A percentile compares a stretch with the other conserved stretches of the same genome.
Evolutionary conservation across 345 rosid species (phyloP).

Genomic region (Aurinia saxatilis): DNA sequence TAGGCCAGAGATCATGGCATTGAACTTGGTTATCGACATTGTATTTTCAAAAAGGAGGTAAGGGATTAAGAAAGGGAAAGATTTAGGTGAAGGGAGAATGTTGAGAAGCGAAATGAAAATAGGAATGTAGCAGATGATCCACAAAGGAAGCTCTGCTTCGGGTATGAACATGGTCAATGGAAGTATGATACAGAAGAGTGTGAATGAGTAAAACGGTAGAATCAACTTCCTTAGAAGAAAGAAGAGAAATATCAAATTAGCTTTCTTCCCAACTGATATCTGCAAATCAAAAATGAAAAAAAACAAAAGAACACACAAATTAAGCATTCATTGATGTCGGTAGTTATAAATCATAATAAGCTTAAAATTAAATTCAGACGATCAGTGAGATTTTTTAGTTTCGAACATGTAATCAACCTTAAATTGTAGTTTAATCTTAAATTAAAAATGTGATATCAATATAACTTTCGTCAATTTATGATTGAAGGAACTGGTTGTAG

Average conservation of each 20-base stretch:
- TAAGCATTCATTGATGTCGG: neutral
- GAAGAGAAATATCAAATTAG: slow-evolving; percentile 76
- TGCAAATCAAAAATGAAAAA: slow-evolving; percentile 19
- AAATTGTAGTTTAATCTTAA: too few species aligned
- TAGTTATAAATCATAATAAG: neutral
- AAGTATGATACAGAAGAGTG: slow-evolving; percentile 80
- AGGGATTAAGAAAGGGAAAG: slow-evolving; percentile 85
- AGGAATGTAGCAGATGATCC: slow-evolving; percentile 85
- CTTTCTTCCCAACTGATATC: slow-evolving; percentile 68
- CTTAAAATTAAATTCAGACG: too few species aligned
- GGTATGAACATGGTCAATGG: slow-evolving; percentile 92
- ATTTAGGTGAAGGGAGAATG: slow-evolving; percentile 75
- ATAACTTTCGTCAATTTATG: slow-evolving; percentile 3
- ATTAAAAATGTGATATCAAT: too few species aligned
- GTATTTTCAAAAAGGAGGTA: slow-evolving; percentile 89
- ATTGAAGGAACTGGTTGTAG: slow-evolving; percentile 77
- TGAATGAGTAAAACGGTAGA: slow-evolving; percentile 90
- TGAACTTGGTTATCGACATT: slow-evolving; percentile 91
- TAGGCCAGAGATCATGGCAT: slow-evolving; percentile 87
- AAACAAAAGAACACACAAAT: neutral
- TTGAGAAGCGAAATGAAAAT: slow-evolving; percentile 73
- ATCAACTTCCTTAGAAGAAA: slow-evolving; percentile 80
- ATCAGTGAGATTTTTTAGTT: too few species aligned
- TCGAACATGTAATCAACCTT: too few species aligned
- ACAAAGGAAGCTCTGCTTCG: slow-evolving; percentile 75